These are phyloP conservation scores for Lasiodiplodia theobromae DNA, from an alignment of 2,329 filamentous ascomycete species.

Conservation along the genomic window DNA sequence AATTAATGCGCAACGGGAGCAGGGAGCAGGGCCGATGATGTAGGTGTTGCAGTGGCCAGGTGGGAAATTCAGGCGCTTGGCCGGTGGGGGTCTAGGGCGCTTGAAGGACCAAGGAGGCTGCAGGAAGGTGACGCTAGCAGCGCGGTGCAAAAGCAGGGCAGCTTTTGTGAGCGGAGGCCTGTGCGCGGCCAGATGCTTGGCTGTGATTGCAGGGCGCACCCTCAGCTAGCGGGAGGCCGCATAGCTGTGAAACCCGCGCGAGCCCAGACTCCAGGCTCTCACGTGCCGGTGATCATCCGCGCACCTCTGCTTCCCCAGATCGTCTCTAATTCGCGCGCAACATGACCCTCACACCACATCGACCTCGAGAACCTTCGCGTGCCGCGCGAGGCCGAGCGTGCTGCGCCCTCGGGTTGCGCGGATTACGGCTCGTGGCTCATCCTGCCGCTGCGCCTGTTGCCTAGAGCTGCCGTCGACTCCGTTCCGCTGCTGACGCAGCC, in stretches of 20 bases:
- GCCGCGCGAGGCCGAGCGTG: neutral
- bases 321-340: neutral
- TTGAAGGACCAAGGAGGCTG: conserved; percentile 15
- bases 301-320: conserved; percentile 20
- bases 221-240: conserved; percentile 23
- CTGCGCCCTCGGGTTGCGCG: conserved; percentile 8
- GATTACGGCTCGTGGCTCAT: neutral
- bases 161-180: conserved; percentile 1
- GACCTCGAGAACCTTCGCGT: conserved; percentile 5
- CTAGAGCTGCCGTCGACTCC: neutral
- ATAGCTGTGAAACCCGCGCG: conserved; percentile 17
- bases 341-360: conserved; percentile 21
- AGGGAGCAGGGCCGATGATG: conserved; percentile 27
- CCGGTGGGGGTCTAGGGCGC: conserved; percentile 23
- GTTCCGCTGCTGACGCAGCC: conserved; percentile 21
- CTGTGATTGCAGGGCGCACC: conserved; percentile 21
- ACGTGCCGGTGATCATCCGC: conserved; percentile 7
- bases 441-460: conserved; percentile 10
- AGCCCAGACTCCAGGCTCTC: conserved; percentile 10
- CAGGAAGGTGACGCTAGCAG: conserved; percentile 17
- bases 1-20: conserved; percentile 25
- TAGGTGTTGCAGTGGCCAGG: conserved; percentile 23
- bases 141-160: conserved; percentile 24
- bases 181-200: conserved; percentile 17
- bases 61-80: conserved; percentile 27